Evolutionary conservation across 202 grass and related monocot genomes (phyloP), one percentile per base, ranked within the genome.

Genomic region (Thinopyrum obtusiflorum): DNA sequence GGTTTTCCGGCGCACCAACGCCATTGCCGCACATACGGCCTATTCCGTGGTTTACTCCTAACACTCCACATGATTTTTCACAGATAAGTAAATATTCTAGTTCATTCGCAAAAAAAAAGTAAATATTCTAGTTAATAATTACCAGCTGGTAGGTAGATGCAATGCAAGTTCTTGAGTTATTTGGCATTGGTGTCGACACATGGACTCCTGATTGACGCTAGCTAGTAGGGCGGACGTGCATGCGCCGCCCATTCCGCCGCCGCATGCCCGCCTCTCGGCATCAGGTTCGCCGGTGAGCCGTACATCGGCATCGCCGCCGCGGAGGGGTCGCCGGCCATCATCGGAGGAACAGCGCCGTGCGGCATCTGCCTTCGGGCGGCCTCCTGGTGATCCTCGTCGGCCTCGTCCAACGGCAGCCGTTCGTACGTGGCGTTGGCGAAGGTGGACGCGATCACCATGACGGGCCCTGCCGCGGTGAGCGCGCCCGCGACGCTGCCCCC

Each of bases 371-470:
- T 32, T 32, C 31, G 31, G 3, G 3, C 31, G 31, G 31, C 46
- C 13, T 49, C 46, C 46, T 4, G 46, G 11, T 49, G 11, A 10
- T 25, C 90, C 61, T 84, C 90, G 2, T 29, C 28, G 1, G 27
- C 87, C 4, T 92, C 85, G 11, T 83, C 83, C 27, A 98, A 86
- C 20, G 95, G 95, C 74, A 98, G 61, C 84, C 88, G 86, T 86
- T 98, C 95, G 79, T 92, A 98, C 4, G 88, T 95, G 51, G 93
- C 95, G 86, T 93, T 98, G 7, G 89, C 82, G 89, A 95, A 98
- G 37, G 95, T 95, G 12, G 95, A 93, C 0, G 95, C 95, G 76
- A 98, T 93, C 59, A 98, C 88, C 95, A 95, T 95, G 86, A 98
- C 95, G 24, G 95, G 93, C 0, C 95, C 95, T 3, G 91, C 92